A percentile compares a stretch with the other conserved stretches of the same genome.
Evolutionary conservation across 1,139 yeast genomes (phyloP).

Genomic region (Candida mesenterica): DNA sequence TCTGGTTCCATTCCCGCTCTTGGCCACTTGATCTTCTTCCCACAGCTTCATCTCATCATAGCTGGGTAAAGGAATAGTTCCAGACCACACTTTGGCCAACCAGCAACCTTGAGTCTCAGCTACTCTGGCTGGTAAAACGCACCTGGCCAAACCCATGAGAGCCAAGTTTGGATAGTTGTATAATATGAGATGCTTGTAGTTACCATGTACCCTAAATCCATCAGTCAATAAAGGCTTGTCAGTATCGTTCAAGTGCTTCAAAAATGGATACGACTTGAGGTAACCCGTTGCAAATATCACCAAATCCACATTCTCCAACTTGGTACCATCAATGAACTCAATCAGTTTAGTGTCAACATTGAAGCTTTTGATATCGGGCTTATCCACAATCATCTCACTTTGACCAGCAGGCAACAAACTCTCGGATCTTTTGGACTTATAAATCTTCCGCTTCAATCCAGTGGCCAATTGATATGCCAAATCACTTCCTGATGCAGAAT

Average conservation of each 20-base stretch:
- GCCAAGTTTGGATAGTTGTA: constrained; percentile 57
- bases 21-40: constrained; percentile 33
- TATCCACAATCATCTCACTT: constrained; percentile 35
- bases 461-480: constrained; percentile 51
- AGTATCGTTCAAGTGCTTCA: constrained; percentile 12
- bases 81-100: constrained; percentile 54
- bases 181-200: constrained; percentile 54
- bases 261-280: constrained; percentile 19
- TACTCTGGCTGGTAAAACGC: constrained; percentile 57
- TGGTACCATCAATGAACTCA: constrained; percentile 37
- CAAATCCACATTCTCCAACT: constrained; percentile 39
- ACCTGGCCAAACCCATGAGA: constrained; percentile 49
- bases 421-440: constrained; percentile 45
- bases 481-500: constrained; percentile 63
- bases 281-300: constrained; percentile 70
- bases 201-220: constrained; percentile 46
- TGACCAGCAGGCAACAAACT: constrained; percentile 42
- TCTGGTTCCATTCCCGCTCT: constrained; percentile 37
- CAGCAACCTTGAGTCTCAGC: constrained; percentile 60
- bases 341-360: constrained; percentile 32
- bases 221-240: constrained; percentile 37
- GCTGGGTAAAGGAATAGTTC: constrained; percentile 44
- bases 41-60: constrained; percentile 36
- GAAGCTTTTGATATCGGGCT: constrained; percentile 38
- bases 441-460: constrained; percentile 34